Conservation (phyloP, 768 basidiomycete genomes). For the Leucosporidium creatinivorum region DNA sequence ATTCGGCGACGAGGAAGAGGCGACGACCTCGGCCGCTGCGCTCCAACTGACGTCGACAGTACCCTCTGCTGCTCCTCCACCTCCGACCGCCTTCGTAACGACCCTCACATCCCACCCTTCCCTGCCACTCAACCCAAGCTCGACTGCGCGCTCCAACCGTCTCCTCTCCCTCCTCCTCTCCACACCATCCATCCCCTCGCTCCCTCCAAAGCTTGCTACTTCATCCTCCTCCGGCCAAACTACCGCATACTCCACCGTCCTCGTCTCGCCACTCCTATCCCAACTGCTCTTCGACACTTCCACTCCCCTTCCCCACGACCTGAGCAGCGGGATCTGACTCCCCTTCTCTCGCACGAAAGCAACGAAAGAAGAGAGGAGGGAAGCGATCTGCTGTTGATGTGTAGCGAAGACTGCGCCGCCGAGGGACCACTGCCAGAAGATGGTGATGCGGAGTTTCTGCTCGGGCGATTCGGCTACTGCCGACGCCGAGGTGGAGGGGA, state of each 20-base stretch:
- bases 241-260: slow-evolving; percentile 16
- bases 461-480: background rate
- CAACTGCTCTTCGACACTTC: slow-evolving; percentile 9
- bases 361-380: slow-evolving; percentile 21
- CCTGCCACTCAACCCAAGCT: slow-evolving; percentile 64
- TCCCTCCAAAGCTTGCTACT: background rate
- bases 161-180: slow-evolving; percentile 46
- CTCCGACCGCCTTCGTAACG: slow-evolving; percentile 11
- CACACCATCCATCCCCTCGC: background rate
- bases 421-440: slow-evolving; percentile 33
- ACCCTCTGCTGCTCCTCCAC: background rate
- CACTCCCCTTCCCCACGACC: slow-evolving; percentile 3
- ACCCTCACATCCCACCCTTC: slow-evolving; percentile 27
- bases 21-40: too few species aligned
- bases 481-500: background rate
- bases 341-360: slow-evolving; percentile 1
- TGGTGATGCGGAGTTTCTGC: slow-evolving; percentile 17
- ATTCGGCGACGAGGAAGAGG: too few species aligned
- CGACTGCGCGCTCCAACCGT: slow-evolving; percentile 54
- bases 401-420: background rate
- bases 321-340: slow-evolving; percentile 1
- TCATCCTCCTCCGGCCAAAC: slow-evolving; percentile 8
- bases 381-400: slow-evolving; percentile 2
- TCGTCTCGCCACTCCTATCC: slow-evolving; percentile 6
- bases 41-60: slow-evolving; percentile 28